Evolutionary conservation across 352 stramenopile genomes (phyloP).

Genomic region (Globisporangium canariense): DNA sequence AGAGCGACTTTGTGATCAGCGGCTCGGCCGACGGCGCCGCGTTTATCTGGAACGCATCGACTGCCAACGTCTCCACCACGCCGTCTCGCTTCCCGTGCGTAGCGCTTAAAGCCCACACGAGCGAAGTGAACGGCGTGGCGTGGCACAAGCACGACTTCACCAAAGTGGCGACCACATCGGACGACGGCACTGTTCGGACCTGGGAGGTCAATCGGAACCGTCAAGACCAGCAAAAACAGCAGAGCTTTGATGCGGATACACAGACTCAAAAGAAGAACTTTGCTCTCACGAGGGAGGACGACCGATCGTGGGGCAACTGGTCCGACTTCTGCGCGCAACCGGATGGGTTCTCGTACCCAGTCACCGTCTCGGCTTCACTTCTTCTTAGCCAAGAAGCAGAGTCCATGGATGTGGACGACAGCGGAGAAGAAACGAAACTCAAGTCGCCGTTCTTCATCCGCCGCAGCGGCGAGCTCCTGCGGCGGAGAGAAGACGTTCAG

Average conservation of each 20-base stretch:
- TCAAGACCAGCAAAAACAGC: neutral
- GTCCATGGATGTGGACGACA: constrained; percentile 12
- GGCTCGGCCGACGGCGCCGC: constrained; percentile 50
- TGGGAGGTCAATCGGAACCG: constrained; percentile 24
- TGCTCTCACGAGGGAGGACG: constrained; percentile 1
- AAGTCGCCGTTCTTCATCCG: constrained; percentile 26
- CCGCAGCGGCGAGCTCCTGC: constrained; percentile 19
- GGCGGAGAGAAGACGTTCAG: constrained; percentile 16
- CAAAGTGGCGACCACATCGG: constrained; percentile 51
- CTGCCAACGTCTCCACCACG: neutral
- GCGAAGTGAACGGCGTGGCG: constrained; percentile 66
- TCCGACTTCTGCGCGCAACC: constrained; percentile 15
- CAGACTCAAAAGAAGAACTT: neutral
- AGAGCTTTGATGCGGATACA: neutral
- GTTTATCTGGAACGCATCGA: constrained; percentile 53
- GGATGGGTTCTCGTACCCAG: constrained; percentile 15
- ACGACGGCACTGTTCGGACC: constrained; percentile 58
- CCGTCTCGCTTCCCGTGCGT: constrained; percentile 24
- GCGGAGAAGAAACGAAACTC: constrained; percentile 1
- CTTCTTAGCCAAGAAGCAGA: constrained; percentile 4
- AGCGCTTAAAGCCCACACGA: constrained; percentile 56
- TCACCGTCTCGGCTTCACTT: constrained; percentile 10
- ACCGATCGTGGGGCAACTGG: constrained; percentile 19
- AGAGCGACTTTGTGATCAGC: constrained; percentile 56
- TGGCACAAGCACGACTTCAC: constrained; percentile 52